A percentile compares a stretch with the other conserved stretches of the same genome.
Conservation (phyloP, 257 asterid genomes). For the Solanum phureja region DNA sequence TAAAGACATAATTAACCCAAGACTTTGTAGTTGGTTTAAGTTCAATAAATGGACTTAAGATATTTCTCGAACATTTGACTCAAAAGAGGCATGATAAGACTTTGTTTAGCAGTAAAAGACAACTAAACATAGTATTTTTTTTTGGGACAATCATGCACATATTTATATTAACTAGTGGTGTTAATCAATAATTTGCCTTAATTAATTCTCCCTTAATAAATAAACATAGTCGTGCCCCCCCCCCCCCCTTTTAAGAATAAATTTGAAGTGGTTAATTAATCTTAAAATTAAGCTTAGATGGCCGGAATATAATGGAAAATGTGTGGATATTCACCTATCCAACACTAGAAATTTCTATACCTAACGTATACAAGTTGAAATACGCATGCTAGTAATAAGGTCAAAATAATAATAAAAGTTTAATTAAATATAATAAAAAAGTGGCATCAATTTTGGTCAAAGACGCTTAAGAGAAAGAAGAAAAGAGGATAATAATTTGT, state of each 20-base stretch:
- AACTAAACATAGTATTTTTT: not conserved
- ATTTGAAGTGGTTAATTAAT: not conserved
- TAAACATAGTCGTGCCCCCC: too few relatives aligned
- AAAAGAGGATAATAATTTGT: not conserved
- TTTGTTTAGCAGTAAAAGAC: not conserved
- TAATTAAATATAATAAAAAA: not conserved
- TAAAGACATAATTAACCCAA: not conserved
- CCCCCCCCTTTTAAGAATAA: not conserved
- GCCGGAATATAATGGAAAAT: not conserved
- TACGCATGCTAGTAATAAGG: conserved; percentile 13
- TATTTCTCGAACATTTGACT: not conserved
- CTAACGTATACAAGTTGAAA: conserved; percentile 3
- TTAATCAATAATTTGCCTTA: too few relatives aligned
- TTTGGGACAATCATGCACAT: not conserved
- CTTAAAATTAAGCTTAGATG: not conserved
- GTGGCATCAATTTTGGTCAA: conserved; percentile 22
- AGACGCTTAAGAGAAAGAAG: conserved; percentile 19
- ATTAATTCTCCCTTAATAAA: too few relatives aligned
- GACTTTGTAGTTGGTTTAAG: not conserved
- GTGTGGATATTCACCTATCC: conserved; percentile 3
- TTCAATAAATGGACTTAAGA: not conserved
- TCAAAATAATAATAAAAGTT: not conserved
- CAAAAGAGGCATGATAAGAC: not conserved
- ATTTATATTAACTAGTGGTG: too few relatives aligned
- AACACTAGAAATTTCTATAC: conserved; percentile 5